These are phyloP conservation scores for Pseudoscleropodium purum DNA, from an alignment of 225 moss, liverwort and hornwort genomes.

Conservation along the genomic window DNA sequence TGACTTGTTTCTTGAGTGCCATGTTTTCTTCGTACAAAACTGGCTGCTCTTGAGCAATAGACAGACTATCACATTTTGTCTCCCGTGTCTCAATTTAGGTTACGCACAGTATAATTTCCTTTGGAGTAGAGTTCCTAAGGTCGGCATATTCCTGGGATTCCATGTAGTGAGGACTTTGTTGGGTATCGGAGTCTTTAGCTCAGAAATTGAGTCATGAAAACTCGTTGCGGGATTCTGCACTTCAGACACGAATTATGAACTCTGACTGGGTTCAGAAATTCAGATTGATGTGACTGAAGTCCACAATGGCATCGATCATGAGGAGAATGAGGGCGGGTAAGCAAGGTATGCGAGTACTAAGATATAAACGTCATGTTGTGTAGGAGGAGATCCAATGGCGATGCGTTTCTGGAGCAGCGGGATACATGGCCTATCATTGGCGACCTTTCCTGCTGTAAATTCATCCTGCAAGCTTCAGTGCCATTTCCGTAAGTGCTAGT, in stretches of 20 bases:
- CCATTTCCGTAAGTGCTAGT: constrained; percentile 27
- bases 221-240: neutral
- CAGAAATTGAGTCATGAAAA: neutral
- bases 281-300: neutral
- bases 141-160: neutral
- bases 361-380: neutral
- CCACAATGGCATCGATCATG: neutral
- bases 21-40: neutral
- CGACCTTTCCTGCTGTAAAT: constrained; percentile 14
- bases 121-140: neutral
- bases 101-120: neutral
- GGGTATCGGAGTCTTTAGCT: neutral
- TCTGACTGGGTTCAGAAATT: neutral
- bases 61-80: neutral
- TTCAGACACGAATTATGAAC: neutral
- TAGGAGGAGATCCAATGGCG: constrained; percentile 20
- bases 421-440: constrained; percentile 28
- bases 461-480: constrained; percentile 21
- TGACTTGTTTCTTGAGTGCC: neutral
- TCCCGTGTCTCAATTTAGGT: neutral
- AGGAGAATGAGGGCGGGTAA: neutral
- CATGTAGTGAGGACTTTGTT: neutral
- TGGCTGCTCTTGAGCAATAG: neutral
- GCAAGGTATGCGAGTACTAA: neutral
- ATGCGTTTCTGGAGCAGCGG: constrained; percentile 36